A percentile compares a stretch with the other conserved stretches of the same genome.
These are phyloP conservation scores for Trichoderma sp. DNA, from an alignment of 2,329 filamentous ascomycete species.

Conservation along the genomic window DNA sequence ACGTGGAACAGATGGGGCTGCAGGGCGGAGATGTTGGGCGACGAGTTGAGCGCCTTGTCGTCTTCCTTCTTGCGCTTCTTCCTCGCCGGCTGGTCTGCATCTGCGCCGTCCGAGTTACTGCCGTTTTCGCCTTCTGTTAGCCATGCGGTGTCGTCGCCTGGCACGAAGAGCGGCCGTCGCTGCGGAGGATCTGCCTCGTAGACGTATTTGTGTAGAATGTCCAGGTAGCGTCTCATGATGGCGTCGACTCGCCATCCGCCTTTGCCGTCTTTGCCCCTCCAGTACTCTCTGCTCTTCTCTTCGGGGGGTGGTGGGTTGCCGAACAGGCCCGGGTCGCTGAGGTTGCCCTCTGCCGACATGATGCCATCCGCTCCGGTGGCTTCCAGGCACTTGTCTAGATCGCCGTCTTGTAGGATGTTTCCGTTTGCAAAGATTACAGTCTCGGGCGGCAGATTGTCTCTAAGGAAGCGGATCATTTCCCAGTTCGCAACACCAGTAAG, in stretches of 20 bases:
- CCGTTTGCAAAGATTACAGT: slow-evolving; percentile 97
- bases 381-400: slow-evolving; percentile 75
- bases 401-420: slow-evolving; percentile 80
- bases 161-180: slow-evolving; percentile 73
- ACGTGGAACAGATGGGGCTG: slow-evolving; percentile 94
- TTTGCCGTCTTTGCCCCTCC: slow-evolving; percentile 74
- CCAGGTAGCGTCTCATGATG: slow-evolving; percentile 82
- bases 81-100: slow-evolving; percentile 51
- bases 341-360: slow-evolving; percentile 95
- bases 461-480: slow-evolving; percentile 77
- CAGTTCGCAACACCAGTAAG: slow-evolving; percentile 93
- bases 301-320: slow-evolving; percentile 64
- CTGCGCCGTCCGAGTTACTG: slow-evolving; percentile 30
- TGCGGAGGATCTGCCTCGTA: slow-evolving; percentile 65
- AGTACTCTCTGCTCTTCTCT: slow-evolving; percentile 76
- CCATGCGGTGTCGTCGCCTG: slow-evolving; percentile 55
- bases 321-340: slow-evolving; percentile 90
- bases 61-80: slow-evolving; percentile 49
- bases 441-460: slow-evolving; percentile 79
- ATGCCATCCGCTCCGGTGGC: slow-evolving; percentile 88
- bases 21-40: slow-evolving; percentile 73
- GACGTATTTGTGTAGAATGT: slow-evolving; percentile 82
- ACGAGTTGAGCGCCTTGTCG: slow-evolving; percentile 44
- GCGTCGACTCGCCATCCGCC: slow-evolving; percentile 90
- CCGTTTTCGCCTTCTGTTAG: slow-evolving; percentile 38